phyloP scores from a whole-genome alignment of 306 rosid species.

The Prunus davidiana region DNA sequence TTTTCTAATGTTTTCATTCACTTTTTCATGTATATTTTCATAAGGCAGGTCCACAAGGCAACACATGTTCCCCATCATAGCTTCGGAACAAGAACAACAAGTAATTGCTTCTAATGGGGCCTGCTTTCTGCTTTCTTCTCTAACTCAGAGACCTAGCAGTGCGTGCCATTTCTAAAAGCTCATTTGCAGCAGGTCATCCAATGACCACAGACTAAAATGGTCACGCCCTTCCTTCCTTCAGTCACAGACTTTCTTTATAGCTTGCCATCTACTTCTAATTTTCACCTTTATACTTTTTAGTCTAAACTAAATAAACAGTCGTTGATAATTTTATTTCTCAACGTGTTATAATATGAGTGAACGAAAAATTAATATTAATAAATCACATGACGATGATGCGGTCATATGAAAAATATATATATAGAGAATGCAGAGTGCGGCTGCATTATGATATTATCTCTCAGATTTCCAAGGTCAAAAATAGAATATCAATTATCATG shows the following conservation, averaged over 20 bases:
- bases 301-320: too few species aligned
- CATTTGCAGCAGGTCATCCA: background rate
- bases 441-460: too few species aligned
- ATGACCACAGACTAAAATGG: background rate
- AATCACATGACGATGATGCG: too few species aligned
- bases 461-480: too few species aligned
- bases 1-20: background rate
- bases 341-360: too few species aligned
- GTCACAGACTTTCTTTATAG: conserved; percentile 1
- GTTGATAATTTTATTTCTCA: too few species aligned
- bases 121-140: background rate
- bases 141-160: background rate
- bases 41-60: background rate
- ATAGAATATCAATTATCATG: too few species aligned
- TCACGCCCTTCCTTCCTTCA: background rate
- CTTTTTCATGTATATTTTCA: background rate
- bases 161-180: conserved; percentile 4
- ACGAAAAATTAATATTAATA: too few species aligned
- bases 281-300: background rate
- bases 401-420: too few species aligned
- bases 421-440: too few species aligned
- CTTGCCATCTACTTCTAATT: conserved; percentile 1
- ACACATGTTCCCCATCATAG: conserved; percentile 21
- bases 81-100: background rate
- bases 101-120: conserved; percentile 13